Conservation (phyloP, 352 stramenopile species). For the Pythium rhizo-oryzae region DNA sequence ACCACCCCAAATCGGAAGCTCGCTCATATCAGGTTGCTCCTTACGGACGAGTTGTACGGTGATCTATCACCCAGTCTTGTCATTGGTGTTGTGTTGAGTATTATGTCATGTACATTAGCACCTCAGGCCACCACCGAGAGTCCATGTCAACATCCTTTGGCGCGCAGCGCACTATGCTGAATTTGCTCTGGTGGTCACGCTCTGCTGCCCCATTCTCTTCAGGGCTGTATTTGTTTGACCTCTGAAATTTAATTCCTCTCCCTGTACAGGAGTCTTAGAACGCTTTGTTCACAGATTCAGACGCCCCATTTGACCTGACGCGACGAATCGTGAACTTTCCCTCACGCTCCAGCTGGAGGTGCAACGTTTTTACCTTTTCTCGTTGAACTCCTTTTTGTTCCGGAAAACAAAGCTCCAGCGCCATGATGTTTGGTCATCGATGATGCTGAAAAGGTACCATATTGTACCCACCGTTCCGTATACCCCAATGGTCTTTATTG, state of each 20-base stretch:
- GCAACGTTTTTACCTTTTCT: not conserved
- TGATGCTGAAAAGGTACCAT: conserved; percentile 1
- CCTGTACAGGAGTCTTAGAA: conserved; percentile 5
- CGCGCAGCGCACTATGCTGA: not conserved
- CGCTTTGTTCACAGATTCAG: conserved; percentile 11
- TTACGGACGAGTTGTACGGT: too few relatives aligned
- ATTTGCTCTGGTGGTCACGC: not conserved
- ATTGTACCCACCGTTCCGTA: not conserved
- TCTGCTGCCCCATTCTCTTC: not conserved
- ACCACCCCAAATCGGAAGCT: too few relatives aligned
- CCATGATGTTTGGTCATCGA: conserved; percentile 11
- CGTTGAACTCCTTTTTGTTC: conserved; percentile 5
- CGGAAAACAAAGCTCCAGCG: conserved; percentile 4
- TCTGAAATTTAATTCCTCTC: conserved; percentile 1
- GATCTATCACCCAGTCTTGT: too few relatives aligned
- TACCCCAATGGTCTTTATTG: conserved; percentile 1
- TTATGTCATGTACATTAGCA: not conserved
- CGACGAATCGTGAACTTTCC: not conserved
- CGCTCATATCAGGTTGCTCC: too few relatives aligned
- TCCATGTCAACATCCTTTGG: not conserved
- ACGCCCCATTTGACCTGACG: conserved; percentile 4
- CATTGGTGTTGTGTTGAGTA: not conserved
- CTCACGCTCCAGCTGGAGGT: not conserved
- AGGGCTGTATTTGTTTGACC: not conserved
- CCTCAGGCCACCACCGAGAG: not conserved